Evolutionary conservation across 108 stramenopile genomes (phyloP).

Genomic region (Nitzschia inconspicua): DNA sequence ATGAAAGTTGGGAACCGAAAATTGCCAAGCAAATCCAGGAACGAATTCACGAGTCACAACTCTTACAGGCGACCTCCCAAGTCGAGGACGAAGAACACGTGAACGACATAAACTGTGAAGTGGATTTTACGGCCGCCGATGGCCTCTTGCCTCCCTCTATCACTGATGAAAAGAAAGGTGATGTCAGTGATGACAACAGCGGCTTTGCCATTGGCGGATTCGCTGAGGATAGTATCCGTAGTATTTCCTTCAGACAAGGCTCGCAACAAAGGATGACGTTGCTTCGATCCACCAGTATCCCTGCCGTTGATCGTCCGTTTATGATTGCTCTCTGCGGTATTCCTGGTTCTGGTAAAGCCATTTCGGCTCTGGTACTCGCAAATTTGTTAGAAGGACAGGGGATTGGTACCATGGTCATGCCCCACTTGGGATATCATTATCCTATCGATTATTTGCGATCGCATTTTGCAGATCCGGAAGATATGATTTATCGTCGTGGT

Average conservation of each 20-base stretch:
- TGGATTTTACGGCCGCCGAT: too few species aligned
- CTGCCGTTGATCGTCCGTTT: too few species aligned
- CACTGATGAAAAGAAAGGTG: too few species aligned
- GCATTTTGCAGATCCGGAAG: conserved; percentile 22
- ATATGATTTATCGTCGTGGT: conserved; percentile 43
- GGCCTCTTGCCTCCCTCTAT: too few species aligned
- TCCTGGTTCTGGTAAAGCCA: conserved; percentile 32
- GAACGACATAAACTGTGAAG: too few species aligned
- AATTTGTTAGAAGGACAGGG: background rate
- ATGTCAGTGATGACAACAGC: too few species aligned
- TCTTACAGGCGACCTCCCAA: background rate
- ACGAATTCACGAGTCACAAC: background rate
- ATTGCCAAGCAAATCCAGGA: background rate
- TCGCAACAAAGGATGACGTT: too few species aligned
- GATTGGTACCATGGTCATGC: conserved; percentile 15
- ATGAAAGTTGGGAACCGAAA: conserved; percentile 1
- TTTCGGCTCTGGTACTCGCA: background rate
- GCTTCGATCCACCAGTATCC: too few species aligned
- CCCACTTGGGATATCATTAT: conserved; percentile 45
- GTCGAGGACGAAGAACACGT: background rate
- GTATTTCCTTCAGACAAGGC: too few species aligned
- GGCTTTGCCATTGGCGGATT: too few species aligned
- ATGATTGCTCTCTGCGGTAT: conserved; percentile 38
- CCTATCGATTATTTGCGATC: conserved; percentile 9
- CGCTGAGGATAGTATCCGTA: too few species aligned